Base-by-base conservation (phyloP, 768 basidiomycete genomes). In the Kwoniella dejecticola region DNA sequence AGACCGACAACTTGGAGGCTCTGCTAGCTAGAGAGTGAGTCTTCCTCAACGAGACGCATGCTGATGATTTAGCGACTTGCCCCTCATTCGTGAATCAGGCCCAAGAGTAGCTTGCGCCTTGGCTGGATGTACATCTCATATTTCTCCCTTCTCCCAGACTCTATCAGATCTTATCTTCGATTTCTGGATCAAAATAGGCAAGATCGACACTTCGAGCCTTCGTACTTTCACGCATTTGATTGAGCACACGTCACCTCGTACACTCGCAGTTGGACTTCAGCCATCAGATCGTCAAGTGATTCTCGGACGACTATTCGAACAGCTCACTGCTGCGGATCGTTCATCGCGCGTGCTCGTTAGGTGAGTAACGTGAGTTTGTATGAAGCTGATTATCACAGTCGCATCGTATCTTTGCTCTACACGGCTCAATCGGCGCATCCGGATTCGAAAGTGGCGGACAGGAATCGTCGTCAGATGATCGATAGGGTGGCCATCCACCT, bases 101-200 rank as follows among this genome's bases (percentile, higher is more conserved):
- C 30, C 56, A 8, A 23, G 26, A 24, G 11, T 63, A 15, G 38
- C 52, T 6, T 64, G 63, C 29, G 27, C 33, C 1, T 21, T 42
- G 15, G 63, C 53, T 5, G 57, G 57, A 10, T 64, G 63, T 26
- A 15, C 15, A 11, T 2, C 10, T 3, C 63, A 64, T 23, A 15
- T 30, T 8, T 5, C 15, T 2, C 33, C 24, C 19, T 10, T 30
- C 10, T 40, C 26, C 4, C 63, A 46, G 11, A 7, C 23, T 7
- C 42, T 64, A n/a, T 24, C 64, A 13, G 64, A 65, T n/a, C 17
- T 26, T 4, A 31, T 23, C n/a, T 26, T 60, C 10, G 55, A 58
- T 27, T 15, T 65, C 10, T 60, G 58, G 64, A n/a, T 53, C 7
- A 45, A 24, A 30, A 31, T 59, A 29, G 44, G 33, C 27, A 29